These are phyloP conservation scores for Rhynchospora pubera DNA, from an alignment of 176 grass and related monocot genomes.

Conservation along the genomic window DNA sequence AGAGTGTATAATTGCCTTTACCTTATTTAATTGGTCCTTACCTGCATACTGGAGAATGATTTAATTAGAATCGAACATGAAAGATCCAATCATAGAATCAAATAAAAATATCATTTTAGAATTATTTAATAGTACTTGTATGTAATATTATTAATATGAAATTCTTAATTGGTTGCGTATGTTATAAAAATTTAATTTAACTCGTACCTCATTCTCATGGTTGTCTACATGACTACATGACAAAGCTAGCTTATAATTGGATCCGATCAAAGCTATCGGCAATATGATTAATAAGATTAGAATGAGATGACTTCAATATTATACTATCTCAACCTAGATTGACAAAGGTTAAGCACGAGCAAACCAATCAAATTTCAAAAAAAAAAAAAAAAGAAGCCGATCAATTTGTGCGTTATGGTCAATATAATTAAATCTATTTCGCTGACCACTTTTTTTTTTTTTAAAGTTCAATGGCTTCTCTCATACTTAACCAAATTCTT, in stretches of 20 bases:
- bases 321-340: not conserved
- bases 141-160: not conserved
- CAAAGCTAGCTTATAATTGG: not conserved
- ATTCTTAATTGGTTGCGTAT: not conserved
- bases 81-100: not conserved
- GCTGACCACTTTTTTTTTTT: not conserved
- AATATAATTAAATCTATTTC: not conserved
- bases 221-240: not conserved
- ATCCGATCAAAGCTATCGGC: not conserved
- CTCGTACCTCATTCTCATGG: not conserved
- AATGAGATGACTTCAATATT: not conserved
- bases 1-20: not conserved
- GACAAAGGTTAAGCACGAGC: not conserved
- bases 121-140: not conserved
- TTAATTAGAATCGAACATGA: not conserved
- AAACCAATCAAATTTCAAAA: not conserved
- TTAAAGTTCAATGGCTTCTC: no score
- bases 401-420: not conserved
- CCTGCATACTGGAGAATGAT: not conserved
- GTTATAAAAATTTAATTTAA: not conserved
- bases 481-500: no score
- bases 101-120: not conserved
- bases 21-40: not conserved
- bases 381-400: not conserved
- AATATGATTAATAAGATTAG: not conserved